phyloP scores from a whole-genome alignment of 495 filamentous ascomycete genomes.

The Neurospora sp. region DNA sequence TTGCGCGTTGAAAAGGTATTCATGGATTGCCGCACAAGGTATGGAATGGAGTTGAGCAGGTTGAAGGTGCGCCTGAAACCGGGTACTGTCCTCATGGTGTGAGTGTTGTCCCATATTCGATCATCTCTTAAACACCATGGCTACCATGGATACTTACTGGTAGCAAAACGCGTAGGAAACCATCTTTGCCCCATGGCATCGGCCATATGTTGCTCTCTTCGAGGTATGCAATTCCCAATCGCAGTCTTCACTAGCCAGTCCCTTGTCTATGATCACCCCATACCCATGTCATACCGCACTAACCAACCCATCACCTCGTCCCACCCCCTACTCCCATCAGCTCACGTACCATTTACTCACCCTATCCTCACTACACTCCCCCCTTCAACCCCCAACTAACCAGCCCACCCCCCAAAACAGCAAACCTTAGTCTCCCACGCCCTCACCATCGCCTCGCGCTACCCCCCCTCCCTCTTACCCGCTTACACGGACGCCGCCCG shows the following conservation, averaged over 20 bases:
- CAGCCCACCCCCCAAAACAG: constrained; percentile 6
- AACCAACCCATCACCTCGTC: neutral
- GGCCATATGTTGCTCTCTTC: constrained; percentile 30
- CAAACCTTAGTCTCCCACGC: constrained; percentile 30
- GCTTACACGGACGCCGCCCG: constrained; percentile 25
- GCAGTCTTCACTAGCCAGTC: neutral
- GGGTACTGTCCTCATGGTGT: constrained; percentile 43
- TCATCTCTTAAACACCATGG: neutral
- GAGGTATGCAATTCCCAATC: constrained; percentile 20
- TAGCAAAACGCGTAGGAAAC: constrained; percentile 20
- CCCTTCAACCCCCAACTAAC: constrained; percentile 4
- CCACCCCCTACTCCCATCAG: neutral
- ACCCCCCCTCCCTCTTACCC: constrained; percentile 12
- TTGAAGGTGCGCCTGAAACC: constrained; percentile 17
- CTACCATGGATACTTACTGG: neutral
- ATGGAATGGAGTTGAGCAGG: constrained; percentile 36
- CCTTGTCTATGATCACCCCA: neutral
- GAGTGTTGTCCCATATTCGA: constrained; percentile 2
- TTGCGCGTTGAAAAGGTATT: constrained; percentile 32
- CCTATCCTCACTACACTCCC: neutral
- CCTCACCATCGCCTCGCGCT: constrained; percentile 22
- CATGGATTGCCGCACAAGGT: constrained; percentile 39
- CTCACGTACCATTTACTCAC: neutral
- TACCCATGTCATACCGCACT: neutral
- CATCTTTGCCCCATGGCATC: constrained; percentile 33